Conservation (phyloP, 2,329 filamentous ascomycete genomes). For the Cladosporium phlei region DNA sequence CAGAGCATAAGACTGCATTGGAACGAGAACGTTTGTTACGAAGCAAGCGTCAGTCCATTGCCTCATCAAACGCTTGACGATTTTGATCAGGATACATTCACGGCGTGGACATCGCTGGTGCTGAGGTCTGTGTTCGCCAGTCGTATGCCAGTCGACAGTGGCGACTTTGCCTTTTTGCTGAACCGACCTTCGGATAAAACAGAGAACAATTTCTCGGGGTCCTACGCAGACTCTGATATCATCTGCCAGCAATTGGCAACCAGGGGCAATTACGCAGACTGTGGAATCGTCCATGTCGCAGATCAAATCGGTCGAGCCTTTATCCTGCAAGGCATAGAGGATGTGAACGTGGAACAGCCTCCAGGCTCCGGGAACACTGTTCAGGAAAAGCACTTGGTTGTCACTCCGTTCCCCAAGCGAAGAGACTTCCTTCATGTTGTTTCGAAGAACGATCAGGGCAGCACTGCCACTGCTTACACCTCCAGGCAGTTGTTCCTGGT, state of each 20-base stretch:
- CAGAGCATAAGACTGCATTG: conserved; percentile 23
- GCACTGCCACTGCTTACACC: conserved; percentile 28
- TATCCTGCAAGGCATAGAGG: conserved; percentile 17
- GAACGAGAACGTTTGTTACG: conserved; percentile 21
- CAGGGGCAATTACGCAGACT: neutral
- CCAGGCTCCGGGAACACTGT: no score
- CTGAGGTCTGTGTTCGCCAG: conserved; percentile 13
- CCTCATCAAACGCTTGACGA: neutral
- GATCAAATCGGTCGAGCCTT: conserved; percentile 17
- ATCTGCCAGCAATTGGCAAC: neutral
- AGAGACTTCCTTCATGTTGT: conserved; percentile 55
- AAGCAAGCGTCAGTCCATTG: conserved; percentile 7
- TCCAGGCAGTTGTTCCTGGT: conserved; percentile 48
- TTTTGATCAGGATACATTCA: neutral
- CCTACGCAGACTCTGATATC: conserved; percentile 6
- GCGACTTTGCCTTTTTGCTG: conserved; percentile 19
- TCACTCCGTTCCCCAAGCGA: conserved; percentile 46
- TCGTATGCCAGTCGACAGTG: conserved; percentile 8
- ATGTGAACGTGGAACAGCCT: no score
- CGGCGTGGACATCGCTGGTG: conserved; percentile 12
- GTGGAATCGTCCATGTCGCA: conserved; percentile 19
- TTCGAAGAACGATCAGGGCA: conserved; percentile 11
- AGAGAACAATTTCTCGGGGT: neutral
- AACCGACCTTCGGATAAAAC: neutral
- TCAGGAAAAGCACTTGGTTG: conserved; percentile 2